Conservation (phyloP, 768 basidiomycete species). For the Boletales sp. region DNA sequence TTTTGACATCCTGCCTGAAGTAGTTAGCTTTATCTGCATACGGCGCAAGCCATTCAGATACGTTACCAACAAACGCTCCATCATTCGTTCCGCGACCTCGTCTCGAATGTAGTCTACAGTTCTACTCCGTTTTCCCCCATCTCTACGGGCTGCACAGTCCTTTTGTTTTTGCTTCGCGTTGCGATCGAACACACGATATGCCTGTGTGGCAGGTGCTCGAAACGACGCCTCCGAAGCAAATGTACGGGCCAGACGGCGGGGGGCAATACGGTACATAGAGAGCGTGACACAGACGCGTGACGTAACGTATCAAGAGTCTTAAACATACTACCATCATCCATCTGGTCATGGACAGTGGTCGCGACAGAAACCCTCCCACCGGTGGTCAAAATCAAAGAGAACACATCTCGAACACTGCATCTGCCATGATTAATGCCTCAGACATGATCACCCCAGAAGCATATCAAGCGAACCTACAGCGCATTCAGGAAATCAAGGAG, state of each 20-base stretch:
- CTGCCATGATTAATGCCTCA: slow-evolving; percentile 23
- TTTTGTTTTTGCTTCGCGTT: slow-evolving; percentile 71
- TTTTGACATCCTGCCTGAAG: slow-evolving; percentile 77
- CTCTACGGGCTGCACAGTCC: slow-evolving; percentile 61
- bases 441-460: slow-evolving; percentile 17
- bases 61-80: slow-evolving; percentile 82
- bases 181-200: slow-evolving; percentile 86
- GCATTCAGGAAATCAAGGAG: slow-evolving; percentile 30
- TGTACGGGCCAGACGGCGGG: slow-evolving; percentile 29
- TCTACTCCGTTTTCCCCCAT: slow-evolving; percentile 58
- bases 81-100: slow-evolving; percentile 86
- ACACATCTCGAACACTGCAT: slow-evolving; percentile 17
- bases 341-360: slow-evolving; percentile 9
- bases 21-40: slow-evolving; percentile 1
- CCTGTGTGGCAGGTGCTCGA: slow-evolving; percentile 39
- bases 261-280: slow-evolving; percentile 1
- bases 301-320: slow-evolving; percentile 2
- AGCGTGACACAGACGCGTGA: slow-evolving; percentile 16
- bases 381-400: slow-evolving; percentile 9
- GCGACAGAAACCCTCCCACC: not conserved
- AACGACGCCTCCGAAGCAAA: slow-evolving; percentile 49
- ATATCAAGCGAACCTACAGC: slow-evolving; percentile 23
- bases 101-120: slow-evolving; percentile 89
- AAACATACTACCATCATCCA: slow-evolving; percentile 11
- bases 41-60: slow-evolving; percentile 6